These are phyloP conservation scores for Candida ipomoeae DNA, from an alignment of 805 yeast species.

Conservation along the genomic window DNA sequence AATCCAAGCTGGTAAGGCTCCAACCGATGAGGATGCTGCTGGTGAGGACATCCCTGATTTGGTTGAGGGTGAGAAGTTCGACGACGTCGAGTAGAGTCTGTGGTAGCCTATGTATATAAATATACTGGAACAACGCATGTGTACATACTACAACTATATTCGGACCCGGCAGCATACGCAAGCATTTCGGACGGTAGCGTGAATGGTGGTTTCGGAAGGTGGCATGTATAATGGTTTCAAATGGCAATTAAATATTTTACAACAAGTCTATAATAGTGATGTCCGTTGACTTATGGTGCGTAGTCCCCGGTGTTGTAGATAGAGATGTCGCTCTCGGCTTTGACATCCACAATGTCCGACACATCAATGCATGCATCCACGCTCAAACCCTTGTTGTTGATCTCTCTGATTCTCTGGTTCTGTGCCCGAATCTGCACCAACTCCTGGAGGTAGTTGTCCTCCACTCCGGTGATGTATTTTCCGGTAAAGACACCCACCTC, in stretches of 20 bases:
- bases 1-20: slow-evolving; percentile 61
- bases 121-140: slow-evolving; percentile 14
- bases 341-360: slow-evolving; percentile 55
- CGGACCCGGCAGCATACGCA: neutral
- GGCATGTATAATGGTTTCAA: neutral
- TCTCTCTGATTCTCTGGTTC: slow-evolving; percentile 53
- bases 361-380: slow-evolving; percentile 41
- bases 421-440: slow-evolving; percentile 79
- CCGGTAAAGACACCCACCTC: slow-evolving; percentile 98
- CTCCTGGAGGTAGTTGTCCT: slow-evolving; percentile 73
- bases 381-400: slow-evolving; percentile 35
- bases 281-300: slow-evolving; percentile 6
- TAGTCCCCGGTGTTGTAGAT: slow-evolving; percentile 58
- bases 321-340: slow-evolving; percentile 68
- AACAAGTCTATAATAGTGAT: neutral
- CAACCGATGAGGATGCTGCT: slow-evolving; percentile 40
- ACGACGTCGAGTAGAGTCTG: slow-evolving; percentile 46
- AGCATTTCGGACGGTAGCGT: neutral
- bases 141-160: neutral
- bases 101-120: slow-evolving; percentile 8
- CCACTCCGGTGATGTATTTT: slow-evolving; percentile 88
- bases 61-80: slow-evolving; percentile 86
- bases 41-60: slow-evolving; percentile 68
- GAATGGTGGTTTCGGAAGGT: no score
- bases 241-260: slow-evolving; percentile 2